Evolutionary conservation across 345 rosid species (phyloP).

Genomic region (Abelmoschus esculentus): DNA sequence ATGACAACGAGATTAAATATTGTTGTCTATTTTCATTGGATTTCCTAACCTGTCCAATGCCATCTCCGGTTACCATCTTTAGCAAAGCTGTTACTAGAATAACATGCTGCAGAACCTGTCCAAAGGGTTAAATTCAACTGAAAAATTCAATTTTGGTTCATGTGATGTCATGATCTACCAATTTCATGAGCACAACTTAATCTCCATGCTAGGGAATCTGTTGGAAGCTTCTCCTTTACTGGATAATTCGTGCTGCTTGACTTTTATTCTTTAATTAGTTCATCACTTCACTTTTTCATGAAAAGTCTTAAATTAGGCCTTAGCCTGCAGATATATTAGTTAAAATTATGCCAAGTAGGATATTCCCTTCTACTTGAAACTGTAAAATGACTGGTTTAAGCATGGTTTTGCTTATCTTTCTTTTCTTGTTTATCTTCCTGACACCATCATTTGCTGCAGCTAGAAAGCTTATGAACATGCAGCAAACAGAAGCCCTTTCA

Average conservation of each 20-base stretch:
- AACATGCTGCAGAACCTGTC: background rate
- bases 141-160: background rate
- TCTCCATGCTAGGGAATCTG: background rate
- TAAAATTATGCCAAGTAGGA: background rate
- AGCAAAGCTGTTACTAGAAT: background rate
- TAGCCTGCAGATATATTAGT: background rate
- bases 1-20: background rate
- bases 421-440: background rate
- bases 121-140: background rate
- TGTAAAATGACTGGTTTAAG: conserved; percentile 8
- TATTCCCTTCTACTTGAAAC: background rate
- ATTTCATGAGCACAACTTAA: background rate
- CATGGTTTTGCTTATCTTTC: background rate
- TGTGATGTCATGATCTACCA: background rate
- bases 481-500: background rate
- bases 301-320: background rate
- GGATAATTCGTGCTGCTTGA: background rate
- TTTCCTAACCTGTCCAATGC: no score
- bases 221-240: background rate
- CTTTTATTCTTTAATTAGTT: background rate
- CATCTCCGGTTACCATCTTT: no score
- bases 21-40: no score
- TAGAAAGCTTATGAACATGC: conserved; percentile 12
- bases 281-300: background rate
- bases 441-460: conserved; percentile 6